Conservation (phyloP, 2,329 filamentous ascomycete species). For the Tolypocladium ophioglossoides region DNA sequence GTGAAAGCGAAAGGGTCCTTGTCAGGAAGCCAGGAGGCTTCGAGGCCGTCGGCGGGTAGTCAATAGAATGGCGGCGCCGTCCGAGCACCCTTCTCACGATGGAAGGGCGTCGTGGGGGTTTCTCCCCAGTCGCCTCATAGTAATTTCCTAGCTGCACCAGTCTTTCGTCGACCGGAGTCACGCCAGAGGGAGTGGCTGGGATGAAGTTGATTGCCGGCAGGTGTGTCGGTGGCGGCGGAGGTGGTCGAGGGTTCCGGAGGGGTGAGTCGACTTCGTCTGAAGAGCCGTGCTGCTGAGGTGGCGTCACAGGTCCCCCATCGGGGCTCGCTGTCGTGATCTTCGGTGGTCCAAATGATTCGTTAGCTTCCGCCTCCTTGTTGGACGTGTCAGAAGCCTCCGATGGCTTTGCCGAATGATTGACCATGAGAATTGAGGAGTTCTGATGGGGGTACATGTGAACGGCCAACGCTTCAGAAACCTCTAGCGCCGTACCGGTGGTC, state of each 20-base stretch:
- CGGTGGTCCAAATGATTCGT: conserved; percentile 18
- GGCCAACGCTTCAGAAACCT: conserved; percentile 52
- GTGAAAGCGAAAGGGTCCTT: conserved; percentile 44
- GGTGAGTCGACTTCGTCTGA: conserved; percentile 50
- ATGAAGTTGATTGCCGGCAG: conserved; percentile 45
- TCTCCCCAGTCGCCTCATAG: conserved; percentile 35
- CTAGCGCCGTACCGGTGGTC: conserved; percentile 49
- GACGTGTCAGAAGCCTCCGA: conserved; percentile 32
- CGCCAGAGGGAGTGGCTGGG: conserved; percentile 50
- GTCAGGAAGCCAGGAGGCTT: conserved; percentile 32
- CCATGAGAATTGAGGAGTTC: conserved; percentile 52
- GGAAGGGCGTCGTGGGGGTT: conserved; percentile 36
- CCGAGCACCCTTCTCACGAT: conserved; percentile 44
- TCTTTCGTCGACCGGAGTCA: conserved; percentile 44
- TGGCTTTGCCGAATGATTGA: conserved; percentile 43
- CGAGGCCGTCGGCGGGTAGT: conserved; percentile 30
- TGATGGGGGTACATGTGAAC: conserved; percentile 54
- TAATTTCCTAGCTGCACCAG: conserved; percentile 42
- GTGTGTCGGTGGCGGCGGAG: conserved; percentile 38
- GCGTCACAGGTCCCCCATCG: conserved; percentile 36
- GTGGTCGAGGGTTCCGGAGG: conserved; percentile 49
- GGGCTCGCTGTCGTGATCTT: conserved; percentile 27
- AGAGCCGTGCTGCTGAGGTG: conserved; percentile 36
- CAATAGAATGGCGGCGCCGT: conserved; percentile 30
- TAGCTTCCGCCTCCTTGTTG: conserved; percentile 11